Evolutionary conservation across 2,329 filamentous ascomycete genomes (phyloP), one percentile per base, ranked within the genome.

Genomic region (Fusarium sp.): DNA sequence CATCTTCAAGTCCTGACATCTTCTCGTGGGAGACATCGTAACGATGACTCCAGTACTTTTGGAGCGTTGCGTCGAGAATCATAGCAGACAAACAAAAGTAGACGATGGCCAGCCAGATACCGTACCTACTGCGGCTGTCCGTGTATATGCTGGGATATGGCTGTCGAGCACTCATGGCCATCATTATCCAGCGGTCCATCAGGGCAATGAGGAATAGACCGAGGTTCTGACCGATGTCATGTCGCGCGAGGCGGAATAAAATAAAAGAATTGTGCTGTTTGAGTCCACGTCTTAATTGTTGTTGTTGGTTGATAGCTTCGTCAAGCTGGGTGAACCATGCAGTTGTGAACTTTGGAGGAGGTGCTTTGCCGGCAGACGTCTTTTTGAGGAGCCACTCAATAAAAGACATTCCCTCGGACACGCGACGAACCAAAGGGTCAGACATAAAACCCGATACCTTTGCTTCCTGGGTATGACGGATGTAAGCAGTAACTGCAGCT

Each of bases 101-200:
- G 10, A 68, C 57, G 9, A 70, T 70, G n/a, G 48, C 46, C 4
- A 70, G 30, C 22, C 67, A 70, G 9, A 70, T 56, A 15, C 65
- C 65, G 39, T 68, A 70, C 4, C 67, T 48, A 4, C 57, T 54
- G 7, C 67, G 53, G 2, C 47, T 39, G 49, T 68, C 67, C 3
- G 55, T 56, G 45, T 70, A 70, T 19, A 70, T 70, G 43, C 62
- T 63, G 4, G 62, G 57, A 7, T 70, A 70, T 7, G 67, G 65
- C 9, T 56, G 44, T 8, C 65, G 45, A 4, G 67, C 67, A 41
- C 67, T 70, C 62, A 60, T 59, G 2, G 56, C 57, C 40, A 70
- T 60, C 67, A 70, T 70, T 14, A 70, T 50, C 67, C 67, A 70
- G 5, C 67, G 67, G 33, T 70, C 67, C 65, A 70, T 58, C 3